phyloP scores from a whole-genome alignment of 768 basidiomycete species.

The Dentipellis sp. region DNA sequence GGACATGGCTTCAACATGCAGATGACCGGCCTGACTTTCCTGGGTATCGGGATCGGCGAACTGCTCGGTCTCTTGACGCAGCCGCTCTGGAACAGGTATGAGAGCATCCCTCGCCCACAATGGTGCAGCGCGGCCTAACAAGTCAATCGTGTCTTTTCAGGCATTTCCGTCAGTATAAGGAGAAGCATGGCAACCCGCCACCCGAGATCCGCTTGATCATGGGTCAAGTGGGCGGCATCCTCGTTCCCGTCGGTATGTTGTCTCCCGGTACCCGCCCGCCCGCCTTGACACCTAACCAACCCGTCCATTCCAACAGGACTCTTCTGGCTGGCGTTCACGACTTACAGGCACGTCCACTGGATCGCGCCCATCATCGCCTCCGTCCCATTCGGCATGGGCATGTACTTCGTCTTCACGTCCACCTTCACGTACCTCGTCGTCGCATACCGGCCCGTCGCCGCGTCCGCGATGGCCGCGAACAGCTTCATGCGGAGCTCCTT shows the following conservation, averaged over 20 bases:
- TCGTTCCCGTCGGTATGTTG: constrained; percentile 47
- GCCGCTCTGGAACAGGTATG: constrained; percentile 36
- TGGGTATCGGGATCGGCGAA: constrained; percentile 46
- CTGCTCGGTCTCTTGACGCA: constrained; percentile 28
- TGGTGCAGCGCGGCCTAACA: too few species aligned
- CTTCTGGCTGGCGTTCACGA: constrained; percentile 49
- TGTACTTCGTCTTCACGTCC: constrained; percentile 57
- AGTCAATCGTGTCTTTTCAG: constrained; percentile 17
- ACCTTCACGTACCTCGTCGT: constrained; percentile 54
- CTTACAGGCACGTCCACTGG: constrained; percentile 37
- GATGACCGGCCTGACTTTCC: constrained; percentile 36
- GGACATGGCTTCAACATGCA: constrained; percentile 47
- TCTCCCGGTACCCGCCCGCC: background rate
- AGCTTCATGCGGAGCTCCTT: constrained; percentile 31
- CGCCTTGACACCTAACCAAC: background rate
- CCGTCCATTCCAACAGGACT: constrained; percentile 24
- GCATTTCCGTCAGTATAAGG: constrained; percentile 27
- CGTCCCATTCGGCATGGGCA: constrained; percentile 43
- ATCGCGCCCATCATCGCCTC: constrained; percentile 37
- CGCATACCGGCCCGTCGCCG: constrained; percentile 40
- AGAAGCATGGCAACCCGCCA: constrained; percentile 37
- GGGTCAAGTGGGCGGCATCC: constrained; percentile 57
- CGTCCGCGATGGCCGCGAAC: constrained; percentile 65
- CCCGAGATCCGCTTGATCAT: constrained; percentile 60
- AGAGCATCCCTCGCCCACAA: background rate